phyloP scores from a whole-genome alignment of 441 rosid species.

The Lepidium campestre region DNA sequence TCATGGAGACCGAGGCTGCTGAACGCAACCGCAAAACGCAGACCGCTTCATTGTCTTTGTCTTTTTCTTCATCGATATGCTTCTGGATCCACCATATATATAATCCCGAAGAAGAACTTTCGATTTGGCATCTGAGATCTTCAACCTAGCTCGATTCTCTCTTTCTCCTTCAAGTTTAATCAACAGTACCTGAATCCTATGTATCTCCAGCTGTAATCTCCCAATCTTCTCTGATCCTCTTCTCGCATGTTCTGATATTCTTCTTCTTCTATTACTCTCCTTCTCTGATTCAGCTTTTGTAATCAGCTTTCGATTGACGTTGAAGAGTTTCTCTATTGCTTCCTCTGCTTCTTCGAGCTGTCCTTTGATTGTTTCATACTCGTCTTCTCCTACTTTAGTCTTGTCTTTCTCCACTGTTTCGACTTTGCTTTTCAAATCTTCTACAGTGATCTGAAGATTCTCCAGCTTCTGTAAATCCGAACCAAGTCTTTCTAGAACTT shows the following conservation, averaged over 20 bases:
- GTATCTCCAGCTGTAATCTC: slow-evolving; percentile 82
- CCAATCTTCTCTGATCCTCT: slow-evolving; percentile 82
- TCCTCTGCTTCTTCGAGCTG: slow-evolving; percentile 83
- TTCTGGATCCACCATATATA: slow-evolving; percentile 55
- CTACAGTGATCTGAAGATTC: slow-evolving; percentile 74
- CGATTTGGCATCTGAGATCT: slow-evolving; percentile 29
- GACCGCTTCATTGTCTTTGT: slow-evolving; percentile 38
- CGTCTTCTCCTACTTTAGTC: slow-evolving; percentile 44
- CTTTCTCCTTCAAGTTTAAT: slow-evolving; percentile 64
- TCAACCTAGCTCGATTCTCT: slow-evolving; percentile 46
- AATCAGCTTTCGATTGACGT: slow-evolving; percentile 43
- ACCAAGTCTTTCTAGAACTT: slow-evolving; percentile 77
- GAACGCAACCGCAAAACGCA: slow-evolving; percentile 71
- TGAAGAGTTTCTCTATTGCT: slow-evolving; percentile 48
- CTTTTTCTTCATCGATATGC: slow-evolving; percentile 33
- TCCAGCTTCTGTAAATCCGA: slow-evolving; percentile 83
- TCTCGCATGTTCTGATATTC: slow-evolving; percentile 66
- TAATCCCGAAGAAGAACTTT: slow-evolving; percentile 78
- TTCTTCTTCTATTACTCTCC: slow-evolving; percentile 40
- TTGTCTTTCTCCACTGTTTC: slow-evolving; percentile 53
- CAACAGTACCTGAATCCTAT: slow-evolving; percentile 72
- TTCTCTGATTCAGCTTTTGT: slow-evolving; percentile 48
- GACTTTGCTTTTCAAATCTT: slow-evolving; percentile 73
- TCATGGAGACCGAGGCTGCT: slow-evolving; percentile 36
- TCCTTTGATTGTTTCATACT: slow-evolving; percentile 58